Base-by-base conservation (phyloP, 2,329 filamentous ascomycete species). In the Nemania sp. region DNA sequence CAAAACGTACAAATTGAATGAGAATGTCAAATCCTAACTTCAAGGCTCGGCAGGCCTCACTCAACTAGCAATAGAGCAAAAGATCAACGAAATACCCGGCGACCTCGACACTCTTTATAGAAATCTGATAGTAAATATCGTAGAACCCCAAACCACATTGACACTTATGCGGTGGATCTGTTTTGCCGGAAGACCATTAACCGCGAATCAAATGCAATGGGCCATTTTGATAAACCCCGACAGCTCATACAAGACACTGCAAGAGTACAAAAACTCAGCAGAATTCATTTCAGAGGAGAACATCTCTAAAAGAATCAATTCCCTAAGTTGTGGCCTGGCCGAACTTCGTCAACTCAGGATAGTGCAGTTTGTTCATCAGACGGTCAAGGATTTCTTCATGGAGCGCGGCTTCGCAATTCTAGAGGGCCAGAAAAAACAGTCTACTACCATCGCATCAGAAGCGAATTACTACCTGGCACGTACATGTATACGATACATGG, bases 131-230 rank as follows among this genome's bases (percentile, higher is more conserved):
- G 12, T 17, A 40, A 14, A 22, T 6, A 3, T 49, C 2, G 12
- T 12, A 31, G 36, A 28, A 3, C 34, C 11, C 2, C 1, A 12
- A 11, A 23, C 36, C 6, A 31, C 45, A 7, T 12, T 49, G 22
- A 40, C 4, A 31, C 17, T 49, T 2, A 31, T 40, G 5, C 45
- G 33, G 33, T 49, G 45, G 45, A 40, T 49, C n/a, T 49, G 45
- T 22, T 49, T 40, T 15, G 24, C 34, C 2, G 2, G 1, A 33
- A 31, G 17, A 15, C 45, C 45, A 15, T 19, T 49, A 22, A 31
- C 45, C 15, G 1, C 14, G 11, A 17, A 22, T 20, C 24, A 49
- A 22, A 12, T 49, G 17, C 45, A 14, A 24, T 49, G 45, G 45
- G 45, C 45, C 17, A 23, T 49, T 7, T 12, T 14, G 3, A 33